These are phyloP conservation scores for Sporothrix mexicana DNA, from an alignment of 2,329 filamentous ascomycete genomes.

Conservation along the genomic window DNA sequence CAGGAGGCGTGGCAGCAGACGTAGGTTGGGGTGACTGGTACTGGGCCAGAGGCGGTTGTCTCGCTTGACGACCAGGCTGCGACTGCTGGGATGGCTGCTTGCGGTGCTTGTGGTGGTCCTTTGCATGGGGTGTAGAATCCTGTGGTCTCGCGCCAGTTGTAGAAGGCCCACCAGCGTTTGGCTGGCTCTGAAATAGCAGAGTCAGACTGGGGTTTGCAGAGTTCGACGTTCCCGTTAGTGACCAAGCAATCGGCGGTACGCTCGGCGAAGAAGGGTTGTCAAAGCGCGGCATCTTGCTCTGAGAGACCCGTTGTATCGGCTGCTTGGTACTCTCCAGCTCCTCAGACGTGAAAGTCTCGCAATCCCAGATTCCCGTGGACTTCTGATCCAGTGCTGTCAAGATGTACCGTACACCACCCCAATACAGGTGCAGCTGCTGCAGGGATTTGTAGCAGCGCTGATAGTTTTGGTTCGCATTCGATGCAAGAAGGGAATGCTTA, in stretches of 20 bases:
- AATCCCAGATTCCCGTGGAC: slow-evolving; percentile 84
- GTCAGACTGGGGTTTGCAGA: slow-evolving; percentile 84
- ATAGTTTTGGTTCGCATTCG: slow-evolving; percentile 85
- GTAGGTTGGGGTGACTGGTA: slow-evolving; percentile 40
- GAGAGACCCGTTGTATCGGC: slow-evolving; percentile 52
- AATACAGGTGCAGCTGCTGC: slow-evolving; percentile 80
- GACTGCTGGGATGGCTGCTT: slow-evolving; percentile 23
- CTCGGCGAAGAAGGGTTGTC: slow-evolving; percentile 58
- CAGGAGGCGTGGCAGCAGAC: slow-evolving; percentile 57
- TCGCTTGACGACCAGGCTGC: slow-evolving; percentile 27
- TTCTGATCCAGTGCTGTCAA: slow-evolving; percentile 86
- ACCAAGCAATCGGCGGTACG: slow-evolving; percentile 73
- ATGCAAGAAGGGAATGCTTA: slow-evolving; percentile 78
- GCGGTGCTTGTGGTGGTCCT: slow-evolving; percentile 16
- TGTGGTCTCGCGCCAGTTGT: neutral
- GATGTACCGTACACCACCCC: slow-evolving; percentile 87
- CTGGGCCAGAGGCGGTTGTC: slow-evolving; percentile 28
- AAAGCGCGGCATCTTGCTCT: slow-evolving; percentile 52
- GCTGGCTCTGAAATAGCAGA: slow-evolving; percentile 72
- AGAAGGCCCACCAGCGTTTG: slow-evolving; percentile 35
- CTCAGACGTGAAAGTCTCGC: slow-evolving; percentile 68
- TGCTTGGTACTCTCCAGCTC: slow-evolving; percentile 76
- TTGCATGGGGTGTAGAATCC: neutral
- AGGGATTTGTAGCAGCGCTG: slow-evolving; percentile 84
- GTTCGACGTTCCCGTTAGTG: slow-evolving; percentile 84